Conservation (phyloP, 495 filamentous ascomycete species). For the Penicillium malachiteum region DNA sequence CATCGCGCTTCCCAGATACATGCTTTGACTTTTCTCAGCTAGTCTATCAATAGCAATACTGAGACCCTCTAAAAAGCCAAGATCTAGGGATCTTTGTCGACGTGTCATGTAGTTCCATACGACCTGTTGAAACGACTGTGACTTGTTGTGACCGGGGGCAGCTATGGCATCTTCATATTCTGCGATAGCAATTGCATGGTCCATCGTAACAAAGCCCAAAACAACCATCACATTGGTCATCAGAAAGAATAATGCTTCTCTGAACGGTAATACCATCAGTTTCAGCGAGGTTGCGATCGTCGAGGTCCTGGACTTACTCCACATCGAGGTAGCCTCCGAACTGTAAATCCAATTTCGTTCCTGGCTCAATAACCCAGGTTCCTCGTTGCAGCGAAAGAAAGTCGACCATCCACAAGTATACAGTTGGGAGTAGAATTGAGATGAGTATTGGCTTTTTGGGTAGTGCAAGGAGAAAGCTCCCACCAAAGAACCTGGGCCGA, state of each 20-base stretch:
- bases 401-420: slow-evolving; percentile 67
- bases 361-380: slow-evolving; percentile 63
- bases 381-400: slow-evolving; percentile 58
- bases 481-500: neutral
- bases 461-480: slow-evolving; percentile 52
- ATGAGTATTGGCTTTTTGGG: slow-evolving; percentile 49
- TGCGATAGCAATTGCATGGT: slow-evolving; percentile 59
- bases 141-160: too few species aligned
- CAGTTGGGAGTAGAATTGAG: slow-evolving; percentile 58
- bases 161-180: too few species aligned
- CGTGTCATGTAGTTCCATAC: neutral
- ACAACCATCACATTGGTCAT: slow-evolving; percentile 63
- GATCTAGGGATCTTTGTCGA: neutral
- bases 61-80: slow-evolving; percentile 43
- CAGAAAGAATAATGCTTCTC: slow-evolving; percentile 61
- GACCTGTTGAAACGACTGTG: too few species aligned
- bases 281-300: too few species aligned
- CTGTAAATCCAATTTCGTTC: slow-evolving; percentile 57
- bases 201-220: slow-evolving; percentile 62
- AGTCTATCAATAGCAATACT: slow-evolving; percentile 52
- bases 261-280: neutral
- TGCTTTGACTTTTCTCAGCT: slow-evolving; percentile 61
- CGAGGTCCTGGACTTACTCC: slow-evolving; percentile 60
- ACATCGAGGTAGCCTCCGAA: slow-evolving; percentile 63
- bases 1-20: slow-evolving; percentile 63